phyloP scores from a whole-genome alignment of 306 rosid species.

The Psophocarpus tetragonolobus region DNA sequence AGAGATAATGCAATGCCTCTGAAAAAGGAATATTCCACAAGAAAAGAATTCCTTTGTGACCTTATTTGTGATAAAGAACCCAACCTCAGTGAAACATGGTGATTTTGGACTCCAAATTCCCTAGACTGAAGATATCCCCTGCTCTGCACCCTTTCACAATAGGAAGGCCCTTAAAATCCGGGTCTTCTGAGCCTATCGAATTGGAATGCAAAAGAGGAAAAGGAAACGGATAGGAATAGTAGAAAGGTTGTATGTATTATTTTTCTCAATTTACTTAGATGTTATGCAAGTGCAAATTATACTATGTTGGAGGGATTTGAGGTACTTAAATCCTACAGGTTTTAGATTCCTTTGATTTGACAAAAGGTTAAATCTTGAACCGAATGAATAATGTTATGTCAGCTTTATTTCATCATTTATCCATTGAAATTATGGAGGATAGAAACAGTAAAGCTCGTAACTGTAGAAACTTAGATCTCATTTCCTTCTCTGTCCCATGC shows the following conservation, averaged over 20 bases:
- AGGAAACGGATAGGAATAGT: background rate
- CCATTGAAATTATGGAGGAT: background rate
- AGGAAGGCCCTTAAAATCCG: background rate
- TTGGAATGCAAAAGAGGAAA: background rate
- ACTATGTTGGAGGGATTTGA: background rate
- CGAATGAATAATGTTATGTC: background rate
- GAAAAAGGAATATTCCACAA: background rate
- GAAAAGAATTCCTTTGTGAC: background rate
- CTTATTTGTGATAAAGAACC: background rate
- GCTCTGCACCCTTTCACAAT: background rate
- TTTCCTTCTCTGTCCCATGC: conserved; percentile 29
- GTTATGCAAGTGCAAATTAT: background rate
- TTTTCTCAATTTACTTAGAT: background rate
- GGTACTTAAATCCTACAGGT: background rate
- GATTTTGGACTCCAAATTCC: background rate
- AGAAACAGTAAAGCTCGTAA: background rate
- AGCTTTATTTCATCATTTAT: background rate
- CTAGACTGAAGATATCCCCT: background rate
- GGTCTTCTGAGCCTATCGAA: background rate
- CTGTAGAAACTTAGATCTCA: background rate
- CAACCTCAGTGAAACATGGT: background rate
- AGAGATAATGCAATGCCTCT: background rate
- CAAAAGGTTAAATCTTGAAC: background rate
- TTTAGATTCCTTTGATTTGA: background rate
- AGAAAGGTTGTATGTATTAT: background rate